These are phyloP conservation scores for Alternaria tenuissima DNA, from an alignment of 2,329 filamentous ascomycete species.

Conservation along the genomic window DNA sequence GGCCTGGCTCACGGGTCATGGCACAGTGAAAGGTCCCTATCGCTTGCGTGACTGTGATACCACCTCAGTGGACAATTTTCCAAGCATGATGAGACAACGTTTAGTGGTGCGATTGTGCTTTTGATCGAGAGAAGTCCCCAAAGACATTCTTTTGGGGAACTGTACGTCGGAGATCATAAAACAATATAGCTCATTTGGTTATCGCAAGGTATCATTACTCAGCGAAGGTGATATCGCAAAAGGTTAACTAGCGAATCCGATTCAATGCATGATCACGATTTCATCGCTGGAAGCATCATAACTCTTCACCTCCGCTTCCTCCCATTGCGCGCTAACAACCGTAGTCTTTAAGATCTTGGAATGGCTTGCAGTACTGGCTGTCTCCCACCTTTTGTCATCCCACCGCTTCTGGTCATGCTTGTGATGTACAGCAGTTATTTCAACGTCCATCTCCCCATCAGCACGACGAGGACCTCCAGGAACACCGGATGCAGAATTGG, in stretches of 20 bases:
- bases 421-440: constrained; percentile 37
- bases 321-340: constrained; percentile 47
- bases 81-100: not conserved
- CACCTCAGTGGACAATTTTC: not conserved
- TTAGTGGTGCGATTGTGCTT: not conserved
- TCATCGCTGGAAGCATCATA: constrained; percentile 28
- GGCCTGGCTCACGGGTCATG: not conserved
- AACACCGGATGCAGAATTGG: constrained; percentile 46
- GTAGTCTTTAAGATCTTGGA: constrained; percentile 49
- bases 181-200: not conserved
- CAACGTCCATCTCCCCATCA: constrained; percentile 43
- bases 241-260: not conserved
- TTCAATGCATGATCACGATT: constrained; percentile 31
- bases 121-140: not conserved
- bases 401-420: constrained; percentile 11
- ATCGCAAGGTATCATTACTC: not conserved
- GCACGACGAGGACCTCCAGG: constrained; percentile 42
- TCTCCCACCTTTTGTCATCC: constrained; percentile 42
- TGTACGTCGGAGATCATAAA: not conserved
- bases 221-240: not conserved
- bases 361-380: constrained; percentile 43
- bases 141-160: not conserved
- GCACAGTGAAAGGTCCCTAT: not conserved
- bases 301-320: constrained; percentile 35
- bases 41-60: not conserved